Evolutionary conservation across 2,329 filamentous ascomycete genomes (phyloP), one percentile per base, ranked within the genome.

Genomic region (Fusarium zealandicum): DNA sequence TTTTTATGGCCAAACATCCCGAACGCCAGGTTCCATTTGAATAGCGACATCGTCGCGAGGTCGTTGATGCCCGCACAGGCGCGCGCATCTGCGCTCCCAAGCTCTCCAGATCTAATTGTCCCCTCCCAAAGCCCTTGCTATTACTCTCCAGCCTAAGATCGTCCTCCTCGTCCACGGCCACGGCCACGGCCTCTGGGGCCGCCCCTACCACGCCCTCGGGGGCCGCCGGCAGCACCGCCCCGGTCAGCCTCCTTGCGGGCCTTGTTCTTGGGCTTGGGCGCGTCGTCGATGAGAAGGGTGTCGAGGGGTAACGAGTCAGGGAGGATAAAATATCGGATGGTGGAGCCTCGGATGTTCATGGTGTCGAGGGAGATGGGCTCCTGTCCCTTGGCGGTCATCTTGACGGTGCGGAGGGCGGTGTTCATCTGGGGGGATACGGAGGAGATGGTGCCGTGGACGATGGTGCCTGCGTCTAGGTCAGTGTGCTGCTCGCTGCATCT

Each of bases 231-330:
- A 36, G 80, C 73, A 22, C 73, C 79, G 12, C 84, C 83, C 40
- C 87, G 80, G 54, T 85, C 84, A 27, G 82, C 83, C 79, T 98
- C 95, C 83, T 99, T 99, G 72, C 93, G 86, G 20, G 95, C 93
- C 87, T 99, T 99, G 80, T 99, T 99, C 89, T 98, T 98, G 57
- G 95, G 93, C 82, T 99, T 99, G 44, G 93, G 92, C 69, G 92
- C 87, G 77, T 99, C 95, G 74, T 99, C 95, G 67, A 99, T 92
- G 59, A 99, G 84, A 46, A 99, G 84, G 33, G 93, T 97, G 76
- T 99, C 95, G 63, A 99, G 84, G 32, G 93, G 93, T 69, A 99
- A 83, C 61, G 90, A 95, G 79, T 99, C 95, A 51, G 95, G 95
- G 10, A 99, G 88, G 73, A 99, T 96, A 74, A 90, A 93, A 79